phyloP scores from a whole-genome alignment of 2,329 filamentous ascomycete genomes.

The Amauroascus verrucosus region DNA sequence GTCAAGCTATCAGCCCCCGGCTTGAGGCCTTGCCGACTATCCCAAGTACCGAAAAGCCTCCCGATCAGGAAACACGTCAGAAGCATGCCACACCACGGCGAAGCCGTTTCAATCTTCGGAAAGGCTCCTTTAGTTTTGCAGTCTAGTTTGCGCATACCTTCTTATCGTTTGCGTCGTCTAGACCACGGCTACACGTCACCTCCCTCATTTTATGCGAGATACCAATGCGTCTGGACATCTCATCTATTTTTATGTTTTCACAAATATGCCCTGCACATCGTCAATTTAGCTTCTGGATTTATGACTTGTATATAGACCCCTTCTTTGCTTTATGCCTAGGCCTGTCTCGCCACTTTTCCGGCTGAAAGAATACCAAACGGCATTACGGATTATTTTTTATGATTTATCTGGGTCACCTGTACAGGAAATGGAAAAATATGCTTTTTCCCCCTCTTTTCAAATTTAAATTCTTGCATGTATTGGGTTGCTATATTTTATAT shows the following conservation, averaged over 20 bases:
- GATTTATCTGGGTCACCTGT: neutral
- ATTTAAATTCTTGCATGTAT: neutral
- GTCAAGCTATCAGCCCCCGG: neutral
- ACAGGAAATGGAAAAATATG: neutral
- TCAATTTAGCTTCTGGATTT: neutral
- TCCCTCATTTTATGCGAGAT: neutral
- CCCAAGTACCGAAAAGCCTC: neutral
- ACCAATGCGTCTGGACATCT: neutral
- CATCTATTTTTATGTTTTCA: neutral
- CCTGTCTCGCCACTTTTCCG: neutral
- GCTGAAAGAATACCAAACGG: neutral
- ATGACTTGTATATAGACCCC: constrained; percentile 8
- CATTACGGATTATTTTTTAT: neutral
- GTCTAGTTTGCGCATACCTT: constrained; percentile 20
- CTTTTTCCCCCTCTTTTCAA: neutral
- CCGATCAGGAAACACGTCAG: neutral
- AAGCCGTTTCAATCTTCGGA: constrained; percentile 36
- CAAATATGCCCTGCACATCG: neutral
- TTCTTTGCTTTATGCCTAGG: neutral
- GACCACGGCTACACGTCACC: neutral
- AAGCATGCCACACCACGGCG: constrained; percentile 20
- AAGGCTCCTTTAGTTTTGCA: constrained; percentile 35
- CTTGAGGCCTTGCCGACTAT: neutral
- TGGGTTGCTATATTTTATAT: neutral
- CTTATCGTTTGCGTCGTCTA: neutral